Evolutionary conservation across 1,284 basidiomycete genomes (phyloP).

Genomic region (Ganoderma resinaceum): DNA sequence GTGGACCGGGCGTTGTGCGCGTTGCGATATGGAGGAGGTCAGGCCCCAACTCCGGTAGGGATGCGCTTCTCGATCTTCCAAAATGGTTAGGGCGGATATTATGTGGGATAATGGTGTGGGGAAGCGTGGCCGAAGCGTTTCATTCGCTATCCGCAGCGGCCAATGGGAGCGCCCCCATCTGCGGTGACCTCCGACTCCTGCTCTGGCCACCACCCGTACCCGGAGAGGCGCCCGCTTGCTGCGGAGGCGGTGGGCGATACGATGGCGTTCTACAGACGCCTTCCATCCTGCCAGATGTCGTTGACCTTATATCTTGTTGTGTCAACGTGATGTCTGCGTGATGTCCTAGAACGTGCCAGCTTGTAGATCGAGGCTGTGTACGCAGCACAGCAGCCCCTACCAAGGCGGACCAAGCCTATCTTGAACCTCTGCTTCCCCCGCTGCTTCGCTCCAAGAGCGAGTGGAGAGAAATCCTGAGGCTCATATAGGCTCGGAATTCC

Average conservation of each 20-base stretch:
- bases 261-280: not conserved
- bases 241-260: not conserved
- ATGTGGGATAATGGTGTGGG: slow-evolving; percentile 17
- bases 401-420: slow-evolving; percentile 11
- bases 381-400: slow-evolving; percentile 1
- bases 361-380: slow-evolving; percentile 7
- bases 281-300: slow-evolving; percentile 3
- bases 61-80: slow-evolving; percentile 14
- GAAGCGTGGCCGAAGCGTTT: slow-evolving; percentile 19
- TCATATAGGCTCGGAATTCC: not conserved
- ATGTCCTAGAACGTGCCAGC: not conserved
- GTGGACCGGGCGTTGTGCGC: slow-evolving; percentile 17
- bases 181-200: not conserved
- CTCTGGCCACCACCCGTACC: not conserved
- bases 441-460: not conserved
- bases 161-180: slow-evolving; percentile 3
- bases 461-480: not conserved
- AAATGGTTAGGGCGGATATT: slow-evolving; percentile 11
- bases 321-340: not conserved
- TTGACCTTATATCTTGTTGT: not conserved
- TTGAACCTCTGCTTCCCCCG: not conserved
- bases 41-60: slow-evolving; percentile 10
- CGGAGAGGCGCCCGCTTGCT: not conserved
- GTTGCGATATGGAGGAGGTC: slow-evolving; percentile 25
- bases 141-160: slow-evolving; percentile 16